These are phyloP conservation scores for Drechslerella dactyloides DNA, from an alignment of 2,329 filamentous ascomycete species.

Conservation along the genomic window DNA sequence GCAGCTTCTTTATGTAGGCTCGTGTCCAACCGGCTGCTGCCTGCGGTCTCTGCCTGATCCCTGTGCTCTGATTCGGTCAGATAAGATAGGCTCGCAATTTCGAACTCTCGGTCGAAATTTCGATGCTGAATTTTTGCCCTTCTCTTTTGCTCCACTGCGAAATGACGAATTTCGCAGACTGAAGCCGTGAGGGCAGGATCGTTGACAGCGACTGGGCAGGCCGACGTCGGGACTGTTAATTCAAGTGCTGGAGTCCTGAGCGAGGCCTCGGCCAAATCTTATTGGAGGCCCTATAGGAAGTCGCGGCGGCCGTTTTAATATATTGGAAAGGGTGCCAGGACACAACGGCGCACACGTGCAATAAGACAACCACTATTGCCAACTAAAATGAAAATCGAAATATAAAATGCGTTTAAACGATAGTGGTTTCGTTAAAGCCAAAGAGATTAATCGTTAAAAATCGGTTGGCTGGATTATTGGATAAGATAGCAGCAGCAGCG, in stretches of 20 bases:
- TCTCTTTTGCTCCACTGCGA: neutral
- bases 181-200: slow-evolving; percentile 1
- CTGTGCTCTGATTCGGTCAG: slow-evolving; percentile 46
- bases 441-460: slow-evolving; percentile 27
- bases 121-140: neutral
- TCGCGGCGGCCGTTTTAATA: slow-evolving; percentile 36
- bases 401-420: slow-evolving; percentile 3
- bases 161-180: slow-evolving; percentile 1
- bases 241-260: slow-evolving; percentile 19
- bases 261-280: slow-evolving; percentile 26
- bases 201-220: slow-evolving; percentile 21
- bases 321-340: slow-evolving; percentile 21
- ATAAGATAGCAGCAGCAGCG: slow-evolving; percentile 44
- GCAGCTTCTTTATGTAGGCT: slow-evolving; percentile 3
- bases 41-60: slow-evolving; percentile 37
- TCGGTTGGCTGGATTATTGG: slow-evolving; percentile 46
- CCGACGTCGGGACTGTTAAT: slow-evolving; percentile 4
- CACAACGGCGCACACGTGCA: neutral
- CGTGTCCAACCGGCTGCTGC: slow-evolving; percentile 42
- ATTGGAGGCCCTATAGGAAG: slow-evolving; percentile 35
- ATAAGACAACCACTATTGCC: neutral
- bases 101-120: neutral
- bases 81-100: slow-evolving; percentile 4
- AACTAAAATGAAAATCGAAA: neutral
- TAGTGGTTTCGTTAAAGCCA: neutral